Percentiles rank a stretch among this genome's conserved stretches.
Conservation (phyloP, 345 rosid species). For the Aurinia saxatilis region DNA sequence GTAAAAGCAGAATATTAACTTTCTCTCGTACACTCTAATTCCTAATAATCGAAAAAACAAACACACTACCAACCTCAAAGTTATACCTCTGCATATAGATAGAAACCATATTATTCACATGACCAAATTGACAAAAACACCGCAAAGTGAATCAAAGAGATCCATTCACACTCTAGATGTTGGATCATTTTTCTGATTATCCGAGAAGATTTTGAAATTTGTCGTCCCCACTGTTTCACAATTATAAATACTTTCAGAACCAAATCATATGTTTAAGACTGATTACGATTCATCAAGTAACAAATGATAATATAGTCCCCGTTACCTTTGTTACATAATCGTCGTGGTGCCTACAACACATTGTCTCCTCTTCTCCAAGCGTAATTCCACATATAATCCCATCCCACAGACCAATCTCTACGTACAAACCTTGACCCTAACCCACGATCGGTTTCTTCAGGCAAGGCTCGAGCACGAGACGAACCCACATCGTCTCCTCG, state of each 20-base stretch:
- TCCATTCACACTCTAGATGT: constrained; percentile 35
- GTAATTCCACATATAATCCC: constrained; percentile 78
- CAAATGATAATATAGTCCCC: neutral
- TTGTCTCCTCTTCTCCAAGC: constrained; percentile 58
- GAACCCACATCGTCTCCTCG: constrained; percentile 66
- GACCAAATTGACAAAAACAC: neutral
- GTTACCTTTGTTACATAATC: constrained; percentile 14
- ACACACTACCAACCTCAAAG: constrained; percentile 20
- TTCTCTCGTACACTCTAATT: neutral
- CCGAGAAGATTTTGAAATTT: constrained; percentile 43
- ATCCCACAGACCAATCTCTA: constrained; percentile 55
- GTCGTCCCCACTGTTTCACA: constrained; percentile 29
- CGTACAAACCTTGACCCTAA: constrained; percentile 37
- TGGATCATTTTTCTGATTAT: constrained; percentile 32
- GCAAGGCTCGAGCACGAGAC: constrained; percentile 43
- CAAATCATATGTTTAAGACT: neutral
- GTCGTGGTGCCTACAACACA: constrained; percentile 27
- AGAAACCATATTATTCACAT: neutral
- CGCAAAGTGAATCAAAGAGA: neutral
- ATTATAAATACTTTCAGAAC: neutral
- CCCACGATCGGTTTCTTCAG: constrained; percentile 45
- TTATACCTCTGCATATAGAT: constrained; percentile 22
- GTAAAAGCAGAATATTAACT: constrained; percentile 1
- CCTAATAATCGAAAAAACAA: neutral
- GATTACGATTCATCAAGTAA: neutral